Base-by-base conservation (phyloP, 176 grass and related monocot species). In the Ensete ventricosum region DNA sequence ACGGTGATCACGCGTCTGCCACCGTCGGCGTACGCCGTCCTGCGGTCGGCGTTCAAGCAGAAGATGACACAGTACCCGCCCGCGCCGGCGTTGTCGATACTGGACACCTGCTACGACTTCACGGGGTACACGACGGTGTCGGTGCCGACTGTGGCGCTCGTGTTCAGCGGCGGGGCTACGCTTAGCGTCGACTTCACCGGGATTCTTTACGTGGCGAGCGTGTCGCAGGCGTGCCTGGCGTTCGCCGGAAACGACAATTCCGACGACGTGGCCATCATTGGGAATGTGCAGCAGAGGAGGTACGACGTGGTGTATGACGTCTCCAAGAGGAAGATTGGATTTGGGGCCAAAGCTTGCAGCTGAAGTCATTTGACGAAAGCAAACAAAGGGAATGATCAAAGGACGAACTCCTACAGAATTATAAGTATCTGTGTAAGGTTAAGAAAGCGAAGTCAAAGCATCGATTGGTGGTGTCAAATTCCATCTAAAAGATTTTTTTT, bases 71-170 rank as follows among this genome's bases (percentile, higher is more conserved):
- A 27, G 77, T 92, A 97, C 75, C 52, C 29, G 74, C 22, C 19
- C 60, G 90, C 88, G n/a, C 85, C 81, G 8, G 75, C 72, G 14
- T 51, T 87, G 55, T 90, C 88, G 50, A 91, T 93, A 85, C 84
- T 93, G 7, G 88, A 93, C 84, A 93, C 88, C 24, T 98, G 94
- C 80, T 98, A 89, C 80, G 77, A 98, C 87, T 91, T 98, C 55
- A 98, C 83, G 1, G 84, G 80, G 0, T 20, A 82, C 53, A 8
- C 0, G 10, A 89, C 1, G 55, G 86, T 89, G 85, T 34, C 25
- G 22, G 77, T 98, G 74, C 90, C 94, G 69, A 59, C 62, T 26
- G 81, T 93, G 79, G 51, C 62, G 75, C 82, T 98, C 50, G 78
- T 85, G 70, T 91, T 98, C 80, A 59, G 64, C 12, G 77, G 83